These are phyloP conservation scores for Aphanomyces euteiches DNA, from an alignment of 352 stramenopile species.

Conservation along the genomic window DNA sequence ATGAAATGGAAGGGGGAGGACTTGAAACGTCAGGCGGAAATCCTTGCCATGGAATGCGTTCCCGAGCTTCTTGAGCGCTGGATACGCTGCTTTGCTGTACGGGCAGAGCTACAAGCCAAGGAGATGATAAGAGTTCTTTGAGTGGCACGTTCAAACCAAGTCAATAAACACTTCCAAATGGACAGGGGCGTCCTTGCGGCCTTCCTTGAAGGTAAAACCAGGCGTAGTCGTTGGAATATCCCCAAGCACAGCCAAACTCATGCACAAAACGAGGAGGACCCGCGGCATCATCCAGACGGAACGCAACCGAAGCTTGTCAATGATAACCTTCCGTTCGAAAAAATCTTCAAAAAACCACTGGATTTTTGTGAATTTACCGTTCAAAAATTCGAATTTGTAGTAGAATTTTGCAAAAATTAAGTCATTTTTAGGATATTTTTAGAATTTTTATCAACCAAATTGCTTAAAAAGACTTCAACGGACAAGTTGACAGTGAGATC, in stretches of 20 bases:
- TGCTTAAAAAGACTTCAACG: no score
- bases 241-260: background rate
- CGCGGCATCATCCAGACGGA: no score
- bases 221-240: slow-evolving; percentile 52
- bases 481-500: no score
- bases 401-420: no score
- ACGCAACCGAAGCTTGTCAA: no score
- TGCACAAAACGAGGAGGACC: background rate
- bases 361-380: no score
- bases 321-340: no score
- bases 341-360: no score
- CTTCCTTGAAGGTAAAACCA: slow-evolving; percentile 57
- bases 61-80: slow-evolving; percentile 55
- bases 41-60: slow-evolving; percentile 53
- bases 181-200: slow-evolving; percentile 50
- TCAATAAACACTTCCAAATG: slow-evolving; percentile 85
- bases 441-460: no score
- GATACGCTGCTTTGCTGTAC: slow-evolving; percentile 66
- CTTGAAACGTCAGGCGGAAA: slow-evolving; percentile 63
- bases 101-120: slow-evolving; percentile 48
- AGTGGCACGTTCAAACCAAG: slow-evolving; percentile 28
- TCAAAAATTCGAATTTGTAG: no score
- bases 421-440: no score
- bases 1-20: slow-evolving; percentile 78
- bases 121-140: background rate